A percentile compares a stretch with the other conserved stretches of the same genome.
phyloP scores from a whole-genome alignment of 768 basidiomycete species.

The Russula vinacea region DNA sequence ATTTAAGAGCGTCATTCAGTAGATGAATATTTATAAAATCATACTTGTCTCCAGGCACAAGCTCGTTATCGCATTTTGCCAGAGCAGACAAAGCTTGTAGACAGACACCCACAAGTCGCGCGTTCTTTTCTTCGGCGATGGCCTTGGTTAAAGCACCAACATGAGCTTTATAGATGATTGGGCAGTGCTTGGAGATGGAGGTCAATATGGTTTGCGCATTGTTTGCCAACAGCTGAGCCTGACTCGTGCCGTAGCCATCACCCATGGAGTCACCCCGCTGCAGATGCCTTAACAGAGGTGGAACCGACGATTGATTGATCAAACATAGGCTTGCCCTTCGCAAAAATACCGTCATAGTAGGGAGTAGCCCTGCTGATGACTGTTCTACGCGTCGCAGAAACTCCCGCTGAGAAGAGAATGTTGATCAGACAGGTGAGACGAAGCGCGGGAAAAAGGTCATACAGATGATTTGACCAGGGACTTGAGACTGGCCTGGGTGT shows the following conservation, averaged over 20 bases:
- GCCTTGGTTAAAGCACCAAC: conserved; percentile 72
- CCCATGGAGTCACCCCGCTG: conserved; percentile 42
- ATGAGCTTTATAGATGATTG: conserved; percentile 70
- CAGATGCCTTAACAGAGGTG: conserved; percentile 70
- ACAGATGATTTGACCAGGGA: conserved; percentile 75
- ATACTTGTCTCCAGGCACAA: conserved; percentile 64
- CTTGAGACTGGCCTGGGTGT: conserved; percentile 81
- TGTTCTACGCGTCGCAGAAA: conserved; percentile 75
- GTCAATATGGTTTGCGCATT: conserved; percentile 53
- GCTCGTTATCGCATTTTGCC: conserved; percentile 53
- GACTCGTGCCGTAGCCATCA: conserved; percentile 41
- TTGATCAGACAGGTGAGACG: neutral
- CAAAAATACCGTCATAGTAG: conserved; percentile 69
- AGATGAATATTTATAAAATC: neutral
- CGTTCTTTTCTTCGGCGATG: conserved; percentile 60
- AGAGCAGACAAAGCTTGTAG: conserved; percentile 76
- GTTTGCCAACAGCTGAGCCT: conserved; percentile 40
- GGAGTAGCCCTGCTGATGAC: conserved; percentile 52
- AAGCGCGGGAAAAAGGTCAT: conserved; percentile 30
- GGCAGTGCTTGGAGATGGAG: conserved; percentile 70
- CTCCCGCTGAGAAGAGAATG: conserved; percentile 56
- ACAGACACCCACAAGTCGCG: conserved; percentile 55
- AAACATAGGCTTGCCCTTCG: conserved; percentile 68
- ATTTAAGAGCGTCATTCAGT: neutral
- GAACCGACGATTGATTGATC: conserved; percentile 81